These are phyloP conservation scores for Barbarea vulgaris DNA, from an alignment of 345 rosid genomes.

Conservation along the genomic window DNA sequence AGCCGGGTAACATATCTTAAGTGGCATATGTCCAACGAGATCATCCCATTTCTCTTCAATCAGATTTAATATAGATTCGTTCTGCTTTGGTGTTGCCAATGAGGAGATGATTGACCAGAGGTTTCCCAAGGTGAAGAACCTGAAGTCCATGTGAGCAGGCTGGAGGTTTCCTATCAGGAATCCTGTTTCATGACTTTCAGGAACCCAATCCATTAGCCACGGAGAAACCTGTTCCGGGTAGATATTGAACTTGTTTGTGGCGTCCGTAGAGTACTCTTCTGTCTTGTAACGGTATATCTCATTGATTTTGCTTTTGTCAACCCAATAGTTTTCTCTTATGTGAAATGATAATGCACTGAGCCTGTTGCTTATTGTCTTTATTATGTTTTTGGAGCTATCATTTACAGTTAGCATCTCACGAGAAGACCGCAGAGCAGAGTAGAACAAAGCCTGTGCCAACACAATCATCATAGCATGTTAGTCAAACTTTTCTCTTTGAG, in stretches of 20 bases:
- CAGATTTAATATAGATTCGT: slow-evolving; percentile 69
- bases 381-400: slow-evolving; percentile 85
- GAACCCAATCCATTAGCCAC: slow-evolving; percentile 95
- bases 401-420: slow-evolving; percentile 90
- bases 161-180: slow-evolving; percentile 86
- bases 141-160: slow-evolving; percentile 96
- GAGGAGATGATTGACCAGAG: slow-evolving; percentile 71
- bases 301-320: slow-evolving; percentile 65
- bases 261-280: slow-evolving; percentile 93
- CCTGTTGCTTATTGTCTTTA: slow-evolving; percentile 81
- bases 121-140: slow-evolving; percentile 88
- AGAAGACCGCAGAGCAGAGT: slow-evolving; percentile 79
- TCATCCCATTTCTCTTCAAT: slow-evolving; percentile 84
- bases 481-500: not conserved
- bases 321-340: slow-evolving; percentile 95
- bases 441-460: slow-evolving; percentile 72
- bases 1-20: slow-evolving; percentile 89
- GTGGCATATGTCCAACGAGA: slow-evolving; percentile 84
- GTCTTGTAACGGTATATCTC: slow-evolving; percentile 78
- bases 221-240: slow-evolving; percentile 92
- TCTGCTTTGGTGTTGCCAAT: slow-evolving; percentile 58
- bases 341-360: slow-evolving; percentile 88
- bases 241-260: slow-evolving; percentile 92
- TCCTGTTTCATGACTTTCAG: slow-evolving; percentile 75
- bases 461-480: not conserved